Conservation (phyloP, 768 basidiomycete genomes). For the Melanogaster broomeanus region DNA sequence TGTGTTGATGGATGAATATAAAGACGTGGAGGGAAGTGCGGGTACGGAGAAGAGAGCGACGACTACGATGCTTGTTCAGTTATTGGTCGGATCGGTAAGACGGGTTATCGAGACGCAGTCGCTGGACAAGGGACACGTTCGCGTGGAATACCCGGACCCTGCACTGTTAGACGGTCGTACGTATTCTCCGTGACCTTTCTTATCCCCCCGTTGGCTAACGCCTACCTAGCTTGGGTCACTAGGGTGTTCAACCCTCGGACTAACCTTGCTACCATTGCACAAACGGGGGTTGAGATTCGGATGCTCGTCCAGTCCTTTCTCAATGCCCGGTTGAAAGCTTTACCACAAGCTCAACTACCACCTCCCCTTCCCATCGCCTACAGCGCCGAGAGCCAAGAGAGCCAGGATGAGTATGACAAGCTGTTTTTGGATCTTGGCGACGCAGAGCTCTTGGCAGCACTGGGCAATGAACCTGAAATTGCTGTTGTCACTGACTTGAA, state of each 20-base stretch:
- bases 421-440: conserved; percentile 64
- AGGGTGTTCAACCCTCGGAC: conserved; percentile 48
- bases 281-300: conserved; percentile 57
- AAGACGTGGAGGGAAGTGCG: conserved; percentile 26
- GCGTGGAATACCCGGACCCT: conserved; percentile 60
- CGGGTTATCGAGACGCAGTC: conserved; percentile 46
- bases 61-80: conserved; percentile 43
- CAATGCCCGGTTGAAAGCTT: conserved; percentile 47
- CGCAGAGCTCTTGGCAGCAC: conserved; percentile 55
- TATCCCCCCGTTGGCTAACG: conserved; percentile 7
- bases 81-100: conserved; percentile 59
- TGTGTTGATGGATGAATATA: conserved; percentile 57
- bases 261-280: conserved; percentile 40
- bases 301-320: conserved; percentile 62
- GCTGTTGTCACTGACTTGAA: conserved; percentile 31
- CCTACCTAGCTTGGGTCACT: conserved; percentile 55
- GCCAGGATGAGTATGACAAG: conserved; percentile 73
- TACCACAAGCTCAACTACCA: conserved; percentile 43
- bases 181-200: conserved; percentile 18
- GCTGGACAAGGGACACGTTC: conserved; percentile 38
- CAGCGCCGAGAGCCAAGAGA: conserved; percentile 57
- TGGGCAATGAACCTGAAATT: conserved; percentile 39
- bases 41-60: conserved; percentile 20
- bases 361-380: conserved; percentile 31
- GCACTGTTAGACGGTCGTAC: conserved; percentile 55